Evolutionary conservation across 2,329 filamentous ascomycete genomes (phyloP).

Genomic region (Venturia carpophila): DNA sequence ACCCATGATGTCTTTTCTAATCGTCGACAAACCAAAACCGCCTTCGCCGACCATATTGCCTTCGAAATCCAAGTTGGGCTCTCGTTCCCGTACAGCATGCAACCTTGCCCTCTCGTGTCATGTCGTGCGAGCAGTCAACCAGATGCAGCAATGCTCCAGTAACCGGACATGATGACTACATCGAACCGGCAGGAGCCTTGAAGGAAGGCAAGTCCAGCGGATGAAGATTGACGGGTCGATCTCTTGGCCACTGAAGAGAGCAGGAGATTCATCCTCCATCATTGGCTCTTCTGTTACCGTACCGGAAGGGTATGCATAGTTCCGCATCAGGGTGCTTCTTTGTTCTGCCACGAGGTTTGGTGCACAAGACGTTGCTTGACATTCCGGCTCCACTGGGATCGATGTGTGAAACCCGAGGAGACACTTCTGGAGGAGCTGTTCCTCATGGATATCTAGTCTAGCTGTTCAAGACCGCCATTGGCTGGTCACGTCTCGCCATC

Average conservation of each 20-base stretch:
- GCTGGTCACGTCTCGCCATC: not conserved
- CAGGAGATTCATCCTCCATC: not conserved
- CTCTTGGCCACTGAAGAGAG: not conserved
- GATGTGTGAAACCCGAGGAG: not conserved
- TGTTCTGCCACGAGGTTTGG: conserved; percentile 2
- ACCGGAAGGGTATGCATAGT: not conserved
- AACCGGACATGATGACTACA: not conserved
- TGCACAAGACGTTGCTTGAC: not conserved
- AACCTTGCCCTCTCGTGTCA: conserved; percentile 1
- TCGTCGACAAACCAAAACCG: not conserved
- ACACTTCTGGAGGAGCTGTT: not conserved
- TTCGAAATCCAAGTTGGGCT: not conserved
- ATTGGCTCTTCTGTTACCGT: not conserved
- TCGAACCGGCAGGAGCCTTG: not conserved
- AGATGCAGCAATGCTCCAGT: not conserved
- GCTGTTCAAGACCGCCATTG: not conserved
- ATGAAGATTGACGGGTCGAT: not conserved
- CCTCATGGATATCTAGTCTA: not conserved
- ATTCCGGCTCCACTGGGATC: not conserved
- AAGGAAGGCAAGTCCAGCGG: not conserved
- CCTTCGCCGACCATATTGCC: not conserved
- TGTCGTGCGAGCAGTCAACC: conserved; percentile 9
- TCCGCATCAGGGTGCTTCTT: not conserved
- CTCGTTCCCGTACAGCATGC: not conserved
- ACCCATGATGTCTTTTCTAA: not conserved